A percentile compares a stretch with the other conserved stretches of the same genome.
These are phyloP conservation scores for Mycosphaerella sp. DNA, from an alignment of 2,329 filamentous ascomycete genomes.

Conservation along the genomic window DNA sequence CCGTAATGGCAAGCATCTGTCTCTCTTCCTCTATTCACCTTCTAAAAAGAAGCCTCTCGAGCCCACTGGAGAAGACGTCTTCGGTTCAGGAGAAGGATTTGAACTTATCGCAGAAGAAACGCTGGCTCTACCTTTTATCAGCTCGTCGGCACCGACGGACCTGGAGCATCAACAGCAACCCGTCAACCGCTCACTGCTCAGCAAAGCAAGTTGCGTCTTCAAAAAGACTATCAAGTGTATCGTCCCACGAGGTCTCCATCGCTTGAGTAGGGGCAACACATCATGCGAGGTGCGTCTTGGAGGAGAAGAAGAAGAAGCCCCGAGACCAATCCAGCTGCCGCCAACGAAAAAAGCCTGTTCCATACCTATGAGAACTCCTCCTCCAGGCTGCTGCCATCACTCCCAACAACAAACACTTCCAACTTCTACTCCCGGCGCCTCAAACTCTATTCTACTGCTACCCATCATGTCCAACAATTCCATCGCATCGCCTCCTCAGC, in stretches of 20 bases:
- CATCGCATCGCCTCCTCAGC: too few relatives aligned
- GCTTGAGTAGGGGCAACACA: background rate
- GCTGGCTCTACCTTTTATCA: background rate
- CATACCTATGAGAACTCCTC: too few relatives aligned
- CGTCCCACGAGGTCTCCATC: background rate
- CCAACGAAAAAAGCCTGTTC: too few relatives aligned
- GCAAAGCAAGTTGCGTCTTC: background rate
- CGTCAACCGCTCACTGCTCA: background rate
- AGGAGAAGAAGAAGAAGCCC: too few relatives aligned
- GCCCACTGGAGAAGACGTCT: background rate
- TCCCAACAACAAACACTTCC: background rate
- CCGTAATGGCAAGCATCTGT: background rate
- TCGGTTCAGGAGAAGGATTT: background rate
- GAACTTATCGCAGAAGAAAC: background rate
- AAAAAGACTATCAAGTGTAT: background rate
- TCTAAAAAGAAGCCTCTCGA: background rate
- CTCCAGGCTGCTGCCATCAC: background rate
- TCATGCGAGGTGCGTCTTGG: too few relatives aligned
- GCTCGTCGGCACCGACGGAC: background rate
- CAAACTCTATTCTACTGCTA: too few relatives aligned
- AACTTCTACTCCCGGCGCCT: background rate
- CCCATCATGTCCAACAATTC: background rate
- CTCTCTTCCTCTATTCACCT: constrained; percentile 5
- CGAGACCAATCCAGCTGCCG: too few relatives aligned
- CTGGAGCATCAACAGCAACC: background rate